A percentile compares a stretch with the other conserved stretches of the same genome.
Evolutionary conservation across 129 eudicot genomes (phyloP).

Genomic region (Centaurea solstitialis): DNA sequence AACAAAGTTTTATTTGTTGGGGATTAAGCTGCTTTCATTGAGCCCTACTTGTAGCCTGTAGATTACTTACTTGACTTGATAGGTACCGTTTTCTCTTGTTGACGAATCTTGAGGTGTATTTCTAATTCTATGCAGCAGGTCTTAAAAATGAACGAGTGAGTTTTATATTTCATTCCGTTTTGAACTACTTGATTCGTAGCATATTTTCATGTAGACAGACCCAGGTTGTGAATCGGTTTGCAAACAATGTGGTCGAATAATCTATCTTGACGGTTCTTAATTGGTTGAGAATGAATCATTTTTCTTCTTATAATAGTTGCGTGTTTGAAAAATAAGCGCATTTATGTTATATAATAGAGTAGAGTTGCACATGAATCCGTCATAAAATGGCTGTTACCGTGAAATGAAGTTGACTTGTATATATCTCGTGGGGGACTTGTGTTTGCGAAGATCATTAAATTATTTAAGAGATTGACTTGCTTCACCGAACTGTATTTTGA

Average conservation of each 20-base stretch:
- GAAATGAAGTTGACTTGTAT: too few species aligned
- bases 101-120: neutral
- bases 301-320: too few species aligned
- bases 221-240: neutral
- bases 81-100: neutral
- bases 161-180: neutral
- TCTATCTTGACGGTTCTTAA: neutral
- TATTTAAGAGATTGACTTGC: too few species aligned
- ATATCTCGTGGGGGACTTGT: too few species aligned
- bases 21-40: neutral
- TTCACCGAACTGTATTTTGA: too few species aligned
- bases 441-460: too few species aligned
- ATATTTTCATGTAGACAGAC: neutral
- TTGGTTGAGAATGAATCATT: neutral
- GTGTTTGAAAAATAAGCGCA: too few species aligned
- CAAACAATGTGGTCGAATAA: too few species aligned
- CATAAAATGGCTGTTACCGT: too few species aligned
- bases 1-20: neutral
- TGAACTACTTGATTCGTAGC: neutral
- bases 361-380: too few species aligned
- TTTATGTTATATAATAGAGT: too few species aligned
- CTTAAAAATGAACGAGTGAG: neutral
- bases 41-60: neutral
- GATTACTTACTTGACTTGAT: neutral
- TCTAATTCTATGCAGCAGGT: neutral